Conservation (phyloP, 2,329 filamentous ascomycete species). For the Botrytis aclada region DNA sequence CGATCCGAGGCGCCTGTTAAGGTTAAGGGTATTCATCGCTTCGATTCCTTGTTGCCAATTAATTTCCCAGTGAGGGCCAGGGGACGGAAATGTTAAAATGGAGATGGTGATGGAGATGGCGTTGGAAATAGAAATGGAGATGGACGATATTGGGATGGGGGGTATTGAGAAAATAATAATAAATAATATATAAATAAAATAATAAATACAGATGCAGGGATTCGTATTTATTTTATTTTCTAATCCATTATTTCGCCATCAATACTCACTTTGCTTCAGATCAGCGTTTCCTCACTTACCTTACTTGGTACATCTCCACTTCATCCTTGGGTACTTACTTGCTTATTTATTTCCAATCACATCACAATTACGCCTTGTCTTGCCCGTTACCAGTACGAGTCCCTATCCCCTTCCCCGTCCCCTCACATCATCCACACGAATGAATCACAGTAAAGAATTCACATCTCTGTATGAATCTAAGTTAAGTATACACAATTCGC, state of each 20-base stretch:
- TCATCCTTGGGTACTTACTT: not conserved
- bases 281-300: no score
- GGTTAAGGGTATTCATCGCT: not conserved
- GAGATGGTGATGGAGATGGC: no score
- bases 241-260: not conserved
- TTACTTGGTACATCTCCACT: not conserved
- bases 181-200: not conserved
- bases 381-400: not conserved
- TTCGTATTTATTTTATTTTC: not conserved
- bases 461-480: not conserved
- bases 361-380: not conserved
- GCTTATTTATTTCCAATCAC: not conserved
- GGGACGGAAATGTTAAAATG: not conserved
- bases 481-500: not conserved
- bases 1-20: not conserved
- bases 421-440: not conserved
- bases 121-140: no score
- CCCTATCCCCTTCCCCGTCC: no score
- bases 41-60: not conserved
- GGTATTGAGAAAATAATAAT: not conserved
- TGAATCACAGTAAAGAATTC: not conserved
- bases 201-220: not conserved
- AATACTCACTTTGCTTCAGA: not conserved
- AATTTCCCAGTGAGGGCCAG: not conserved
- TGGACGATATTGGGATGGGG: not conserved